These are phyloP conservation scores for Moniliophthora roreri DNA, from an alignment of 1,284 basidiomycete species.

Conservation along the genomic window DNA sequence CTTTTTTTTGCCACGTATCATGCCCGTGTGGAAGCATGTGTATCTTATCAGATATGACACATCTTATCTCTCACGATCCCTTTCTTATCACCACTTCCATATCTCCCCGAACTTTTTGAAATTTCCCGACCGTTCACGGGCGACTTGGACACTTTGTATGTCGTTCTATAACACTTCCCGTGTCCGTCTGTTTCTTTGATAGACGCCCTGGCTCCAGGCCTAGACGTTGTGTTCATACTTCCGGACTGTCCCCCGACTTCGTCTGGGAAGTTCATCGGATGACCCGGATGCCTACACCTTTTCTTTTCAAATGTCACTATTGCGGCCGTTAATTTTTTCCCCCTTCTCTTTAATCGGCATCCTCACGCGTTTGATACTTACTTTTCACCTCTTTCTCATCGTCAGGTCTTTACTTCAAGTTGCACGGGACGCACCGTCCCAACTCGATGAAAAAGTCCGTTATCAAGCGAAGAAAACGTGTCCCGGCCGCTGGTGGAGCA, in stretches of 20 bases:
- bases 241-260: too few species aligned
- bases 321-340: slow-evolving; percentile 6
- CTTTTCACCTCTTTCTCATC: slow-evolving; percentile 13
- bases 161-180: too few species aligned
- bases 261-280: too few species aligned
- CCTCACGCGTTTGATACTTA: slow-evolving; percentile 9
- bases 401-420: slow-evolving; percentile 93
- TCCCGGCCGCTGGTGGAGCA: slow-evolving; percentile 64
- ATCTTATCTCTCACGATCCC: slow-evolving; percentile 19
- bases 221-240: too few species aligned
- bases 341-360: slow-evolving; percentile 7
- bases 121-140: neutral
- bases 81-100: slow-evolving; percentile 5
- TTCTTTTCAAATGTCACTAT: slow-evolving; percentile 4
- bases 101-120: neutral
- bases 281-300: neutral
- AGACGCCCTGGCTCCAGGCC: too few species aligned
- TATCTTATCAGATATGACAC: slow-evolving; percentile 21
- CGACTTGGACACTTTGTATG: too few species aligned
- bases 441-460: slow-evolving; percentile 99
- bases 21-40: slow-evolving; percentile 14
- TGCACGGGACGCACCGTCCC: slow-evolving; percentile 95
- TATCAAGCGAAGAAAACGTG: slow-evolving; percentile 96
- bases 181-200: too few species aligned
- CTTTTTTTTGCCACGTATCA: neutral